phyloP scores from a whole-genome alignment of 805 yeast genomes.

The Jamesozyma lodderae region DNA sequence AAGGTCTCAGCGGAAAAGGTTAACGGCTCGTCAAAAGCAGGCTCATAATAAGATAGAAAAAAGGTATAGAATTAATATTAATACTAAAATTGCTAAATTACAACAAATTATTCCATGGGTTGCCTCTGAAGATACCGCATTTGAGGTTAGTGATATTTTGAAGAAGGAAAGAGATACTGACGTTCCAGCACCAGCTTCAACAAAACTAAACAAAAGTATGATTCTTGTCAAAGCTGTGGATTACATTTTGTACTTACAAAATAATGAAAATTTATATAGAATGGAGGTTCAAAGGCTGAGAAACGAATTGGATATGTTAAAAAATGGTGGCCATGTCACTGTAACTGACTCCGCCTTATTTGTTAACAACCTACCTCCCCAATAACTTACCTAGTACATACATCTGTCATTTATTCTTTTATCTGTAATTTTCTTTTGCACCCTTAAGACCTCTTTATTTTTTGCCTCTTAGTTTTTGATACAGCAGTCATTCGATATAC shows the following conservation, averaged over 20 bases:
- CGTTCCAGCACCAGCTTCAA: constrained; percentile 10
- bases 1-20: constrained; percentile 40
- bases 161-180: constrained; percentile 1
- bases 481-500: too few species aligned
- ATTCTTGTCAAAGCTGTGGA: constrained; percentile 61
- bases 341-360: too few species aligned
- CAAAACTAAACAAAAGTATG: constrained; percentile 54
- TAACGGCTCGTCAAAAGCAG: constrained; percentile 50
- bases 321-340: neutral
- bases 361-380: too few species aligned
- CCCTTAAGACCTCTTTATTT: too few species aligned
- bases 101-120: constrained; percentile 64
- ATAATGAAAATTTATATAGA: constrained; percentile 34
- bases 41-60: constrained; percentile 70
- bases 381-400: too few species aligned
- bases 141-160: constrained; percentile 34
- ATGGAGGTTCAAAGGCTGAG: constrained; percentile 28
- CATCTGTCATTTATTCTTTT: too few species aligned
- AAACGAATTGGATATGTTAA: constrained; percentile 26
- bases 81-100: constrained; percentile 59
- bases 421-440: too few species aligned
- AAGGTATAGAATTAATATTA: constrained; percentile 61
- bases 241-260: constrained; percentile 46
- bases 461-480: too few species aligned
- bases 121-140: constrained; percentile 52